These are phyloP conservation scores for Metahyphopichia silvanorum DNA, from an alignment of 805 yeast genomes.

Conservation along the genomic window DNA sequence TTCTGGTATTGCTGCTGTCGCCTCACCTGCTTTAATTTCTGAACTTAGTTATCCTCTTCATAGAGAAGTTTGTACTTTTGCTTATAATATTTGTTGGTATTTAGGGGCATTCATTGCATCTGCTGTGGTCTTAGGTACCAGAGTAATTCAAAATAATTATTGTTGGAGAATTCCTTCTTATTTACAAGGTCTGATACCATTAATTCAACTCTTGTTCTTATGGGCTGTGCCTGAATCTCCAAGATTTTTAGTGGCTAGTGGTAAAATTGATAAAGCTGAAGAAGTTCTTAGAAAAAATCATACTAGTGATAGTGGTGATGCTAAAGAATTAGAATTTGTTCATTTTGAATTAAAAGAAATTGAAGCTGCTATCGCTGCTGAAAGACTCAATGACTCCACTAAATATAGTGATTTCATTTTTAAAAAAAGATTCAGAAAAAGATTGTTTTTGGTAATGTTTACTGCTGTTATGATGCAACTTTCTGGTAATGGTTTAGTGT, in stretches of 20 bases:
- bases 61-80: slow-evolving; percentile 32
- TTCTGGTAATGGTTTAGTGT: slow-evolving; percentile 51
- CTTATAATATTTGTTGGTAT: slow-evolving; percentile 47
- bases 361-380: slow-evolving; percentile 37
- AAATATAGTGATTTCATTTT: slow-evolving; percentile 36
- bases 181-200: slow-evolving; percentile 48
- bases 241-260: slow-evolving; percentile 40
- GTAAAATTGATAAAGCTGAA: slow-evolving; percentile 42
- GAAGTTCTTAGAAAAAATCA: slow-evolving; percentile 36
- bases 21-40: slow-evolving; percentile 48
- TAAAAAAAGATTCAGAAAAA: slow-evolving; percentile 38
- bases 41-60: slow-evolving; percentile 51
- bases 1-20: slow-evolving; percentile 33
- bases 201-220: slow-evolving; percentile 33
- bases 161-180: slow-evolving; percentile 56
- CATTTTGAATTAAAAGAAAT: slow-evolving; percentile 41
- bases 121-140: slow-evolving; percentile 49
- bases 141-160: slow-evolving; percentile 25
- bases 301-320: slow-evolving; percentile 35
- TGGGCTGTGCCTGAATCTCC: slow-evolving; percentile 50
- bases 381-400: slow-evolving; percentile 28
- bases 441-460: slow-evolving; percentile 33
- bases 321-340: slow-evolving; percentile 22
- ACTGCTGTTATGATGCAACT: slow-evolving; percentile 40
- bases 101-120: slow-evolving; percentile 54